Evolutionary conservation across 176 grass and related monocot species (phyloP), one percentile per base, ranked within the genome.

Genomic region (Phragmites australis): DNA sequence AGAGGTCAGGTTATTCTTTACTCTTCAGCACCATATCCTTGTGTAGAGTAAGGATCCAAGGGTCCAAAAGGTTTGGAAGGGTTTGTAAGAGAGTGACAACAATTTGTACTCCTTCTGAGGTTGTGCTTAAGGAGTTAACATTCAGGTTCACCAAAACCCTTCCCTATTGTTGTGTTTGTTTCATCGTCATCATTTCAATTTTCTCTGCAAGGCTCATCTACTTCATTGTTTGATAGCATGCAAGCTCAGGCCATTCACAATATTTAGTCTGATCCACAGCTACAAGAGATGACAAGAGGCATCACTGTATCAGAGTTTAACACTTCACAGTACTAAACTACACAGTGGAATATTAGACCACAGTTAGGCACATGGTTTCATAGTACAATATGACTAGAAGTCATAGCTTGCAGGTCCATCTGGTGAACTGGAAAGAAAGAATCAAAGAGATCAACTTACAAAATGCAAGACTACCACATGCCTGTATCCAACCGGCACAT

Each of bases 401-500:
- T 27, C 21, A 23, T 6, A 74, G 42, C 13, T 21, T 53, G 70
- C 6, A 70, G 23, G 43, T 29, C 65, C 55, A 46, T 64, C 56
- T 43, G 29, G 18, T 34, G n/a, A 87, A 68, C 9, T 39, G 48
- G 46, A 82, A 53, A 43, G 23, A 71, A 77, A 53, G n/a, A 64
- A 49, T 32, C 29, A 29, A 76, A 43, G n/a, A 63, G 37, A 61
- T 60, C 64, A 87, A 68, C 81, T 76, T 77, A 70, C 32, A 82
- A 40, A 87, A 77, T 46, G 29, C 15, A 17, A 68, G 69, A 82
- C 48, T 56, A 17, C 16, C 47, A 71, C 6, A 61, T 34, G 19
- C 49, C 58, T 53, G 79, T 76, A 51, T 62, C 52, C 63, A 43
- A 68, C 52, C 70, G 25, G 65, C 60, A 31, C 11, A 82, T 62